phyloP scores from a whole-genome alignment of 768 basidiomycete genomes.

The Saitozyma sp. region DNA sequence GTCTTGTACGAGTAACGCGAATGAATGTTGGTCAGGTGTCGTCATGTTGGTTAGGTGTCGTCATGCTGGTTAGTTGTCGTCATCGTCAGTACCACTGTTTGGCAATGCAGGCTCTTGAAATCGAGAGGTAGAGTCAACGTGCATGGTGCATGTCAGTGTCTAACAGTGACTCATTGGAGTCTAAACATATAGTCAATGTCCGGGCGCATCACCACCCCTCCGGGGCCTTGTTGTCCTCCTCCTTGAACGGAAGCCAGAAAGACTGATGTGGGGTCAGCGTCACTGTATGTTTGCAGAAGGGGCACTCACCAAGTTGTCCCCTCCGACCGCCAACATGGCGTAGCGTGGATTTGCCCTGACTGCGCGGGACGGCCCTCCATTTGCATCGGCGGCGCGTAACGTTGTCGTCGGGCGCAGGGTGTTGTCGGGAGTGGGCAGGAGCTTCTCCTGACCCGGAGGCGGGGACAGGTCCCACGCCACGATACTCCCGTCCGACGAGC shows the following conservation, averaged over 20 bases:
- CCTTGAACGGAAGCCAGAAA: slow-evolving; percentile 66
- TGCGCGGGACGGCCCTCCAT: slow-evolving; percentile 74
- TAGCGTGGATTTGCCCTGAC: slow-evolving; percentile 86
- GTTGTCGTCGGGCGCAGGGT: slow-evolving; percentile 51
- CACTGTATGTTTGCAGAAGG: slow-evolving; percentile 28
- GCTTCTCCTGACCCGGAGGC: slow-evolving; percentile 41
- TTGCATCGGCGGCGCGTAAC: slow-evolving; percentile 63
- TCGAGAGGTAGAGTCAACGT: no score
- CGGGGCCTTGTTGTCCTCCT: slow-evolving; percentile 22
- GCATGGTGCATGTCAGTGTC: no score
- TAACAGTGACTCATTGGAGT: no score
- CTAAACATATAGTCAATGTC: no score
- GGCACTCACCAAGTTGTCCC: slow-evolving; percentile 66
- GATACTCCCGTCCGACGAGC: slow-evolving; percentile 73
- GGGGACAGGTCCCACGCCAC: slow-evolving; percentile 76
- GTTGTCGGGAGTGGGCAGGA: slow-evolving; percentile 56
- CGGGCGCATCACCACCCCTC: not conserved
- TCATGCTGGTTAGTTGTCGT: no score
- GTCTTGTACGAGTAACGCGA: no score
- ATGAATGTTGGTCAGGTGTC: no score
- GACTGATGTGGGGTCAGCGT: slow-evolving; percentile 53
- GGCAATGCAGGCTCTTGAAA: no score
- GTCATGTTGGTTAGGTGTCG: no score
- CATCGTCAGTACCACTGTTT: no score
- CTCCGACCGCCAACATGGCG: slow-evolving; percentile 67